Base-by-base conservation (phyloP, 2,329 filamentous ascomycete genomes). In the Talaromyces piceae region DNA sequence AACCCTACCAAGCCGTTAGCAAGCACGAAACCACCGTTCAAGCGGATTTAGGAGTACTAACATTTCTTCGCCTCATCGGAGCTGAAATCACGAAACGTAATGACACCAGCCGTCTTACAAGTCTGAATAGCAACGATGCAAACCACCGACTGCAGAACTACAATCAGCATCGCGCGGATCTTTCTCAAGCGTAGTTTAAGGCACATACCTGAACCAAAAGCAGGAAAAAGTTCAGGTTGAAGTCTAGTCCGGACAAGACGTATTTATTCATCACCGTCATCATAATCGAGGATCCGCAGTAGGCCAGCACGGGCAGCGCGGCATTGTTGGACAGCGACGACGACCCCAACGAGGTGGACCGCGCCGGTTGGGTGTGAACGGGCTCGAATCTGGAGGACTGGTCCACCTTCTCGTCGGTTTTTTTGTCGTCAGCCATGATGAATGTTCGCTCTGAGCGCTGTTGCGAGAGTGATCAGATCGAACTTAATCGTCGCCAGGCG, bases 261-360 rank as follows among this genome's bases (percentile, higher is more conserved):
- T 94, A 98, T 78, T 98, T 98, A 76, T 98, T 98, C 70, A 94
- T 93, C n/a, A 96, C 88, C 6, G 93, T 98, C 93, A 98, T 98
- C 70, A 91, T 81, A 67, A 98, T 98, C n/a, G 91, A 96, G 49
- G 91, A 88, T 63, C 87, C 77, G 72, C 93, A 98, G 77, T 98
- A 98, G 45, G 88, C 83, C 58, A 95, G 67, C 61, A 98, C 87
- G 20, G 91, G 90, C 45, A 93, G 68, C 43, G 81, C 75, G 13
- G 90, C 88, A 70, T 83, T 93, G 72, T 90, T 88, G 62, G 84
- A 80, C 56, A 89, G 57, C 47, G 58, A 60, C 50, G 55, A 55
- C 72, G 51, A 26, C n/a, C n/a, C 16, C 12, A n/a, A 33, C 28
- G 22, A 39, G n/a, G 11, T 28, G 13, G 47, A 27, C 13, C 37